These are phyloP conservation scores for Aspergillus terreus DNA, from an alignment of 2,329 filamentous ascomycete genomes.

Conservation along the genomic window DNA sequence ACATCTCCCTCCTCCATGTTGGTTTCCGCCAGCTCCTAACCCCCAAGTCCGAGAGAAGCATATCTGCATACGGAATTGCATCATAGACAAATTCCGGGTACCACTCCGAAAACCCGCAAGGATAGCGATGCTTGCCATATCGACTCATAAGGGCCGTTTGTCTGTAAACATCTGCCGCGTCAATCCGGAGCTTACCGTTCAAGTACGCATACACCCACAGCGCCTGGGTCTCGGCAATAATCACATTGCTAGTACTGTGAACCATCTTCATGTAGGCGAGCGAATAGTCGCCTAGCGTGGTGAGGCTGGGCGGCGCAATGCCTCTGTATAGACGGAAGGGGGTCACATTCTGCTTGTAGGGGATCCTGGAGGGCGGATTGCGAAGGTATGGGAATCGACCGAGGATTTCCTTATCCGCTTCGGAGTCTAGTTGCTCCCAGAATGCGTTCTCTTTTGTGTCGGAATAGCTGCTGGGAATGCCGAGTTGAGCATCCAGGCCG, in stretches of 20 bases:
- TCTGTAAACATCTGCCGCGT: background rate
- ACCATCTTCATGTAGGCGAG: background rate
- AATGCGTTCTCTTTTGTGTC: background rate
- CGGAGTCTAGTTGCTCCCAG: slow-evolving; percentile 1
- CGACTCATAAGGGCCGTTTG: background rate
- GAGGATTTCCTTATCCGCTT: slow-evolving; percentile 3
- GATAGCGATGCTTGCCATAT: background rate
- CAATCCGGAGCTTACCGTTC: background rate
- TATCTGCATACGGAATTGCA: background rate
- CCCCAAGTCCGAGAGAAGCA: background rate
- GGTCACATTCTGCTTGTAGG: slow-evolving; percentile 2
- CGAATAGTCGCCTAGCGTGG: background rate
- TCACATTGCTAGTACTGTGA: background rate
- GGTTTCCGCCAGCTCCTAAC: background rate
- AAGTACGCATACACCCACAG: background rate
- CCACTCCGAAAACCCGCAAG: background rate
- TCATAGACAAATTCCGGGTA: slow-evolving; percentile 1
- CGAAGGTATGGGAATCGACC: slow-evolving; percentile 4
- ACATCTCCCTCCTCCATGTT: background rate
- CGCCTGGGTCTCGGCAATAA: background rate
- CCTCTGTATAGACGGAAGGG: slow-evolving; percentile 2
- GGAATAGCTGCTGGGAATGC: background rate
- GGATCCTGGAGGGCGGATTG: background rate
- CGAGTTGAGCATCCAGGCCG: background rate
- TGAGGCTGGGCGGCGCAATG: slow-evolving; percentile 1